Percentiles rank a stretch among this genome's conserved stretches.
Evolutionary conservation across 441 rosid species (phyloP).

Genomic region (Gossypium trilobum): DNA sequence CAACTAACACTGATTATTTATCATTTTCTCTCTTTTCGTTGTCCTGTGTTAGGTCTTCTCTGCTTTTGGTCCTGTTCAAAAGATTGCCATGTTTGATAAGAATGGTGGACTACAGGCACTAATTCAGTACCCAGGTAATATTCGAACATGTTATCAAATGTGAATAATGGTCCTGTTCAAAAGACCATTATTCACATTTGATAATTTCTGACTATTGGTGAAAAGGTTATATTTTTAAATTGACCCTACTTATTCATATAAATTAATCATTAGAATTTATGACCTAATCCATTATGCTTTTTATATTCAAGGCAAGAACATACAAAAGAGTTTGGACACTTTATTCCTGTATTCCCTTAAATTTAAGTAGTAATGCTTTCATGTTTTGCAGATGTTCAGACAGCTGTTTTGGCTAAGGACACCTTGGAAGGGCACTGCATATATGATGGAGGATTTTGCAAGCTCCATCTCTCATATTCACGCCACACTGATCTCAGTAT

Average conservation of each 20-base stretch:
- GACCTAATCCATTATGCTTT: neutral
- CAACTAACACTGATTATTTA: neutral
- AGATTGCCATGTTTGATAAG: constrained; percentile 99
- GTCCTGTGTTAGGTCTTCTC: constrained; percentile 57
- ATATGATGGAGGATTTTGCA: constrained; percentile 95
- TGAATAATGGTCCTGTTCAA: neutral
- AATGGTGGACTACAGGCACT: constrained; percentile 90
- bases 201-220: neutral
- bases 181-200: neutral
- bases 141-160: neutral
- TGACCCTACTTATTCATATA: neutral
- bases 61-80: constrained; percentile 88
- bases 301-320: neutral
- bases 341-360: neutral
- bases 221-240: neutral
- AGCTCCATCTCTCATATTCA: constrained; percentile 88
- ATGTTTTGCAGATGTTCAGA: constrained; percentile 72
- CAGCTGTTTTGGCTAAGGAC: constrained; percentile 88
- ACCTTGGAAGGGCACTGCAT: constrained; percentile 97
- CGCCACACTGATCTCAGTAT: constrained; percentile 96
- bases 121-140: constrained; percentile 82
- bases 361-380: constrained; percentile 5
- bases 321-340: neutral
- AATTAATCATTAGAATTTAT: neutral
- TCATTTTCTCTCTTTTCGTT: constrained; percentile 1